phyloP scores from a whole-genome alignment of 805 yeast genomes.

The Nakazawaea wyomingensis region DNA sequence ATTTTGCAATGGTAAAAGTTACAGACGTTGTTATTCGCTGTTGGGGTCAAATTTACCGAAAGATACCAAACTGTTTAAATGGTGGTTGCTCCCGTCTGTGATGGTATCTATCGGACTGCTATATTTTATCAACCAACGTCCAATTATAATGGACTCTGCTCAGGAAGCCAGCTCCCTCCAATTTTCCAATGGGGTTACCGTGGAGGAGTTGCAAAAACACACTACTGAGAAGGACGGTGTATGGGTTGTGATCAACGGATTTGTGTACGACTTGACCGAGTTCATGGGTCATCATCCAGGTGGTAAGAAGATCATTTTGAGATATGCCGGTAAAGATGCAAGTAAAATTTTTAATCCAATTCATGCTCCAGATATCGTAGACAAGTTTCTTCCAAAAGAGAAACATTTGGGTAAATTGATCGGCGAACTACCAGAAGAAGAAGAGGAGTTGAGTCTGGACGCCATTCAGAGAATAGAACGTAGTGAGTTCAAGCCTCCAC shows the following conservation, averaged over 20 bases:
- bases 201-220: slow-evolving; percentile 39
- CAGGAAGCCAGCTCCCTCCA: slow-evolving; percentile 19
- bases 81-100: background rate
- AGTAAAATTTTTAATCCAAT: slow-evolving; percentile 82
- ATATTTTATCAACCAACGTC: background rate
- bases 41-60: no score
- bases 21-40: no score
- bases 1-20: background rate
- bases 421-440: slow-evolving; percentile 26
- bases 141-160: slow-evolving; percentile 35
- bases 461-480: slow-evolving; percentile 39
- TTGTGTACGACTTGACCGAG: slow-evolving; percentile 39
- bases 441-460: slow-evolving; percentile 29
- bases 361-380: slow-evolving; percentile 85
- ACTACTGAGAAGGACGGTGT: slow-evolving; percentile 38
- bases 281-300: slow-evolving; percentile 33
- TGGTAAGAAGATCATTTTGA: slow-evolving; percentile 25
- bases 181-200: slow-evolving; percentile 17
- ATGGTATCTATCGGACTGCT: background rate
- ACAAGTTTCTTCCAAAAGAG: slow-evolving; percentile 50
- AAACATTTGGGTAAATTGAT: slow-evolving; percentile 52
- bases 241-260: slow-evolving; percentile 43
- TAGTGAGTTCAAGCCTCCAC: slow-evolving; percentile 55
- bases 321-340: slow-evolving; percentile 61
- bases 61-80: no score